Base-by-base conservation (phyloP, 257 asterid genomes). In the Nicotiana attenuata region DNA sequence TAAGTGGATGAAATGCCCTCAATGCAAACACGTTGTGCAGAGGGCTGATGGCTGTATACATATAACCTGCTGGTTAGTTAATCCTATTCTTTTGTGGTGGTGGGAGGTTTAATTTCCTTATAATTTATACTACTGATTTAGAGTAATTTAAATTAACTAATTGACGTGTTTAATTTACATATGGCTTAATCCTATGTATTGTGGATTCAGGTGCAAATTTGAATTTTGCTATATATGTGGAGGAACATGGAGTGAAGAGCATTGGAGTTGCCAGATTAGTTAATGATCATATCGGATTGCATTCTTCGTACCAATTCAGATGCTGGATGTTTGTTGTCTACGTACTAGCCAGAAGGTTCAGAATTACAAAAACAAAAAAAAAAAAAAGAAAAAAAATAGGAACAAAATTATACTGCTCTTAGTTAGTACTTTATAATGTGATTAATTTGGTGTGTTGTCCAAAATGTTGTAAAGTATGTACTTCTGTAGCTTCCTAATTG, bases 191-290 rank as follows among this genome's bases (percentile, higher is more conserved):
- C 7, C 14, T 69, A 17, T 26, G 31, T 56, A 63, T 45, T 56
- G 19, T 63, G 17, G 19, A 80, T 63, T 63, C 47, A 80, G 82
- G 82, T 64, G 82, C 65, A 47, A 61, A 28, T 24, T 26, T 19
- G 65, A 80, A 26, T 80, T 80, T 80, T 80, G 82, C 63, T 80
- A 80, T 80, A n/a, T 55, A 14, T 80, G 82, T 47, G 82, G 82
- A 80, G 77, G 10, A 60, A 63, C 15, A 64, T 80, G 82, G 82
- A 80, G 59, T 29, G 38, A 65, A 64, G 65, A 47, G 60, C 82
- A 80, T 80, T 65, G 82, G 63, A 67, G 82, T 8, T 80, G 82
- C 57, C 82, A 80, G 8, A 50, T 4, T 15, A 75, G 15, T 15
- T 22, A 75, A 50, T 50, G 79, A 71, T 41, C 47, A 41, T 69